Percentiles rank a stretch among this genome's conserved stretches.
phyloP scores from a whole-genome alignment of 2,329 filamentous ascomycete species.

The Trichophyton simii region DNA sequence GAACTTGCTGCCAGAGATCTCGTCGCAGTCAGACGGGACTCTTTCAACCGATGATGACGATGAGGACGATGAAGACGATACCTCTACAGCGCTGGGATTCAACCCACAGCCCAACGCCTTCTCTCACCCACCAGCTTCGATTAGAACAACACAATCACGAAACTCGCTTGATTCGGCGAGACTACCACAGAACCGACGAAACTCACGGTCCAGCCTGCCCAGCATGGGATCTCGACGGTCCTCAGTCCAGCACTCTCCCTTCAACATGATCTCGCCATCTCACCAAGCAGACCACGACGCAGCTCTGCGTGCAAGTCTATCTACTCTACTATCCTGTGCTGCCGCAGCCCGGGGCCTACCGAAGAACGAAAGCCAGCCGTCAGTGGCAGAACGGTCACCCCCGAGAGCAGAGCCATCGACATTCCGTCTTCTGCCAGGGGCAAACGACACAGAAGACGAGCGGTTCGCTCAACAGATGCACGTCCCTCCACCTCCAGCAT shows the following conservation, averaged over 20 bases:
- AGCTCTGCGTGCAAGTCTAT: conserved; percentile 82
- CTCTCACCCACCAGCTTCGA: conserved; percentile 59
- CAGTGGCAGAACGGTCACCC: conserved; percentile 13
- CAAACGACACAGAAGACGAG: conserved; percentile 35
- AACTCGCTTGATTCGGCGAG: conserved; percentile 35
- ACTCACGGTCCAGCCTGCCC: conserved; percentile 30
- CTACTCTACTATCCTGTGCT: conserved; percentile 86
- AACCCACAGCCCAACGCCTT: conserved; percentile 87
- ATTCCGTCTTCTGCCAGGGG: conserved; percentile 49
- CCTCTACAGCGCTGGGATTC: conserved; percentile 76
- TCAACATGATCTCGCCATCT: conserved; percentile 59
- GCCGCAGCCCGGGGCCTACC: conserved; percentile 73
- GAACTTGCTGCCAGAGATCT: conserved; percentile 17
- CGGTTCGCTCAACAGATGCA: conserved; percentile 14
- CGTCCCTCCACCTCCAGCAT: not conserved
- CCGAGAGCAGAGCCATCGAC: conserved; percentile 36
- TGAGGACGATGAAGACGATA: conserved; percentile 55
- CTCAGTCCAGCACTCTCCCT: conserved; percentile 41
- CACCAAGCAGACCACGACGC: conserved; percentile 85
- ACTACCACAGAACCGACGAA: conserved; percentile 25
- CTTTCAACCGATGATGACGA: conserved; percentile 47
- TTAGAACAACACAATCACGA: conserved; percentile 35
- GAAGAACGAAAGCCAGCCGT: conserved; percentile 39
- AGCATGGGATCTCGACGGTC: conserved; percentile 18
- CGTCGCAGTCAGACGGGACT: conserved; percentile 21